phyloP scores from a whole-genome alignment of 306 rosid species.

The Dryas alaskensis region DNA sequence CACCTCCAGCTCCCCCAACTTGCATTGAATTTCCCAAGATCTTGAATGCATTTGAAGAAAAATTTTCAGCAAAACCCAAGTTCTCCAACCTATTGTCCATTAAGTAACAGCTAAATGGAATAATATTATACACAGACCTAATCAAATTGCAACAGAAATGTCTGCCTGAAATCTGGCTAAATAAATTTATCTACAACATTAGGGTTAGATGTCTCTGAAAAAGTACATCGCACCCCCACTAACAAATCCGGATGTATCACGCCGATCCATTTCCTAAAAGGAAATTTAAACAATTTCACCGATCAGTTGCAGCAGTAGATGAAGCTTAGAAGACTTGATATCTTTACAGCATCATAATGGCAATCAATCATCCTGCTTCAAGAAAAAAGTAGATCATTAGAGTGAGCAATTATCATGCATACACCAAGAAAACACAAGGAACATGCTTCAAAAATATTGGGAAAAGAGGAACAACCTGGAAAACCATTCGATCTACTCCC shows the following conservation, averaged over 20 bases:
- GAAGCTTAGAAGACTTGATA: conserved; percentile 36
- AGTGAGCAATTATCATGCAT: conserved; percentile 14
- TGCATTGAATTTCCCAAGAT: conserved; percentile 52
- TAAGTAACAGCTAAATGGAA: conserved; percentile 35
- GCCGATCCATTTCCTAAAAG: conserved; percentile 68
- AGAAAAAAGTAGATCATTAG: conserved; percentile 27
- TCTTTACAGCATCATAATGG: conserved; percentile 34
- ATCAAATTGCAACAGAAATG: conserved; percentile 41
- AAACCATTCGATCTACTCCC: neutral
- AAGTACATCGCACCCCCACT: conserved; percentile 76
- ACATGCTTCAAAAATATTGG: neutral
- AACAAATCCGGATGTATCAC: conserved; percentile 96
- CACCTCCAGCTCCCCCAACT: conserved; percentile 44
- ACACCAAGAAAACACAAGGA: neutral
- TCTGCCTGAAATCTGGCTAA: conserved; percentile 47
- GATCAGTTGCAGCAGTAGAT: conserved; percentile 41
- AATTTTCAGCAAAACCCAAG: conserved; percentile 55
- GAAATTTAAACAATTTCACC: conserved; percentile 37
- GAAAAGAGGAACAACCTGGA: neutral
- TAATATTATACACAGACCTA: conserved; percentile 37
- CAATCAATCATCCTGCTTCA: conserved; percentile 59
- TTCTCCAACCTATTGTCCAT: conserved; percentile 65
- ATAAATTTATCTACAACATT: conserved; percentile 45
- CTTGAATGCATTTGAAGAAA: conserved; percentile 65
- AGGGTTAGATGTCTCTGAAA: conserved; percentile 51